Evolutionary conservation across 768 basidiomycete species (phyloP).

Genomic region (Kwoniella dejecticola): DNA sequence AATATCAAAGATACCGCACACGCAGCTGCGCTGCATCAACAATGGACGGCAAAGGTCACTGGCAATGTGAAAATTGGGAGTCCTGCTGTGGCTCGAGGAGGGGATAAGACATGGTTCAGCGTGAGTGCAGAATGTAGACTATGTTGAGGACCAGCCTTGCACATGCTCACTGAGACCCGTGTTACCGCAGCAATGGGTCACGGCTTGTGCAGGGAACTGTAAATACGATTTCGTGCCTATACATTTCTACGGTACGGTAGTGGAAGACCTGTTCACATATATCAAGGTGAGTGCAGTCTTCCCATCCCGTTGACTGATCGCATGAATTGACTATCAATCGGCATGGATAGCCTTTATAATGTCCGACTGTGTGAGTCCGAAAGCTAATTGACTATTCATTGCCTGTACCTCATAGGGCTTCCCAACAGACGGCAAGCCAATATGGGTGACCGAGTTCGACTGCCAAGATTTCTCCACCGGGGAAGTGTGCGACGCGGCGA

Average conservation of each 20-base stretch:
- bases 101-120: conserved; percentile 34
- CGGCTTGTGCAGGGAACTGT: conserved; percentile 45
- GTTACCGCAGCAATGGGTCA: conserved; percentile 39
- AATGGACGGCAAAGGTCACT: conserved; percentile 32
- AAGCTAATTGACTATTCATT: too few species aligned
- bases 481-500: conserved; percentile 24
- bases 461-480: conserved; percentile 38
- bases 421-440: conserved; percentile 27
- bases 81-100: conserved; percentile 43
- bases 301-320: background rate
- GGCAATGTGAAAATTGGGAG: conserved; percentile 36
- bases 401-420: conserved; percentile 2
- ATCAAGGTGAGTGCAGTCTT: conserved; percentile 25
- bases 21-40: conserved; percentile 34
- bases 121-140: conserved; percentile 35
- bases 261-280: conserved; percentile 30
- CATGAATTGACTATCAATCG: conserved; percentile 7
- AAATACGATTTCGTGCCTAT: conserved; percentile 47
- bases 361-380: too few species aligned
- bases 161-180: background rate
- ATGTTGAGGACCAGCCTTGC: too few species aligned
- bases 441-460: conserved; percentile 39
- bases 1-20: conserved; percentile 21
- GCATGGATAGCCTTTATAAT: too few species aligned
- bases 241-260: conserved; percentile 48